These are phyloP conservation scores for Hypocreales sp. DNA, from an alignment of 2,329 filamentous ascomycete species.

Conservation along the genomic window DNA sequence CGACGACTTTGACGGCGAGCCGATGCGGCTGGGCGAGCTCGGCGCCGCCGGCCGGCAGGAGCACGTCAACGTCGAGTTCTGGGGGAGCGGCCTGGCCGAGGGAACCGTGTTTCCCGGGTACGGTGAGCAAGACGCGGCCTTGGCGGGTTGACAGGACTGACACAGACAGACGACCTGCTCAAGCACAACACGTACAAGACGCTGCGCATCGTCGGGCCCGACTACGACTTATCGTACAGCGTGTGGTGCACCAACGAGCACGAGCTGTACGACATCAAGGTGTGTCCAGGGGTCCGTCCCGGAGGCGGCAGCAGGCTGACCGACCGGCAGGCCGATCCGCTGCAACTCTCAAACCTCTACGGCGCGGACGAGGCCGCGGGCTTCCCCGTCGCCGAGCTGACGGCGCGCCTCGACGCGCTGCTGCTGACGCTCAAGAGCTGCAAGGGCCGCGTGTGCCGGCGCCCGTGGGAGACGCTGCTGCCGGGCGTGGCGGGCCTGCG, in stretches of 20 bases:
- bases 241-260: conserved; percentile 56
- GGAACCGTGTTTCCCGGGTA: conserved; percentile 11
- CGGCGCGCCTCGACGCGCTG: conserved; percentile 39
- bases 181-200: conserved; percentile 51
- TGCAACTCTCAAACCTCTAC: conserved; percentile 31
- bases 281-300: conserved; percentile 2
- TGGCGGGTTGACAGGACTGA: no score
- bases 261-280: conserved; percentile 48
- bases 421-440: conserved; percentile 47
- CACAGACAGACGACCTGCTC: no score
- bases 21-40: conserved; percentile 28
- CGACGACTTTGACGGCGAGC: conserved; percentile 39
- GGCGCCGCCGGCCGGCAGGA: conserved; percentile 21
- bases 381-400: conserved; percentile 21
- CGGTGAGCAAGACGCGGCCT: not conserved
- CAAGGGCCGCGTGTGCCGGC: conserved; percentile 32
- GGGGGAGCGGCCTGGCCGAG: conserved; percentile 28
- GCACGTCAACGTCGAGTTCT: conserved; percentile 43
- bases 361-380: conserved; percentile 10
- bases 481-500: conserved; percentile 33
- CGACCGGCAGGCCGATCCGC: conserved; percentile 31
- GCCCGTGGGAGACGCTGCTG: conserved; percentile 42
- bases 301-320: no score
- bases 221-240: conserved; percentile 48
- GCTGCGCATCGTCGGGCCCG: conserved; percentile 33